Evolutionary conservation across 768 basidiomycete genomes (phyloP).

Genomic region (Suillus clintonianus): DNA sequence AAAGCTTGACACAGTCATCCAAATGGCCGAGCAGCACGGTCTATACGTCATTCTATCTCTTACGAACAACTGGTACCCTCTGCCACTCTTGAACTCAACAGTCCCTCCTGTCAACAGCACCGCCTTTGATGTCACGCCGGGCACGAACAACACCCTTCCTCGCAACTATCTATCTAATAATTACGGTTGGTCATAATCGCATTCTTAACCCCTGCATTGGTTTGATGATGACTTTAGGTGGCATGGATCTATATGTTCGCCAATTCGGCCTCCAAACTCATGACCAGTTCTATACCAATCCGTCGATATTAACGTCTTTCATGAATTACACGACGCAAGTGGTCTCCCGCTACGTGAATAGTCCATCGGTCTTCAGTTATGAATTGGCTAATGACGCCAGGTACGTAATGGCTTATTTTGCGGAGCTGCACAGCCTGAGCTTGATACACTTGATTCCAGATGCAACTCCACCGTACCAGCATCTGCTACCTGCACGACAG

Average conservation of each 20-base stretch:
- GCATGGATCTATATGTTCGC: constrained; percentile 68
- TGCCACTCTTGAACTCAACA: constrained; percentile 32
- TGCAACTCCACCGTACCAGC: constrained; percentile 57
- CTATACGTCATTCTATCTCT: constrained; percentile 56
- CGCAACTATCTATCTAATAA: constrained; percentile 62
- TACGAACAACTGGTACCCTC: constrained; percentile 64
- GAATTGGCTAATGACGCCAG: constrained; percentile 70
- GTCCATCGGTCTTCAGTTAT: constrained; percentile 54
- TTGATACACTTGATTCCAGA: constrained; percentile 31
- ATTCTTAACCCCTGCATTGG: not conserved
- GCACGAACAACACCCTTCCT: constrained; percentile 43
- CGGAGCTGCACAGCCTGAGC: not conserved
- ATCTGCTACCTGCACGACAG: constrained; percentile 45
- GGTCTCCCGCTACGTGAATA: constrained; percentile 56
- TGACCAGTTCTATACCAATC: constrained; percentile 61
- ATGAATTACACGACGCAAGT: constrained; percentile 58
- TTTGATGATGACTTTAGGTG: constrained; percentile 40
- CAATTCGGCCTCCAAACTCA: constrained; percentile 44
- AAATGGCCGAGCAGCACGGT: constrained; percentile 54
- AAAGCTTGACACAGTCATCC: constrained; percentile 58
- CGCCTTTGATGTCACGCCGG: constrained; percentile 25
- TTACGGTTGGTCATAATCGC: constrained; percentile 44
- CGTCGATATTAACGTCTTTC: constrained; percentile 50
- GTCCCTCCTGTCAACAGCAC: not conserved
- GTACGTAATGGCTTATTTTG: constrained; percentile 27